Percentiles rank a stretch among this genome's conserved stretches.
These are phyloP conservation scores for Kingdonia uniflora DNA, from an alignment of 164 flowering plant species.

Conservation along the genomic window DNA sequence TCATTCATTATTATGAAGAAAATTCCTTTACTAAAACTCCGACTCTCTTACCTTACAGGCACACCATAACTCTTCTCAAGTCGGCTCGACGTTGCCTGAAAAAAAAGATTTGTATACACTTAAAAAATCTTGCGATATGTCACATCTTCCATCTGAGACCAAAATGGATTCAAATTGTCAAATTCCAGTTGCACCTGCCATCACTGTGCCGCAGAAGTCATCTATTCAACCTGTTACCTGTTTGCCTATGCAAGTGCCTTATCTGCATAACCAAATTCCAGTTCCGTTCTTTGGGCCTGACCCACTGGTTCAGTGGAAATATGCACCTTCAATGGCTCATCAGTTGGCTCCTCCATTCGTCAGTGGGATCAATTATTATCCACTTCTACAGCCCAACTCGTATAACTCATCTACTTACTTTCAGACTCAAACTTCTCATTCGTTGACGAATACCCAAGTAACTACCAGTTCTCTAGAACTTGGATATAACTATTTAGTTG, in stretches of 20 bases:
- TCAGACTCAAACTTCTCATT: constrained; percentile 36
- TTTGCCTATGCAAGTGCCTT: constrained; percentile 45
- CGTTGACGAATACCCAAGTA: constrained; percentile 40
- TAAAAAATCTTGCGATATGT: constrained; percentile 29
- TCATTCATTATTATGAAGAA: no score
- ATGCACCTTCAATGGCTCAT: constrained; percentile 47
- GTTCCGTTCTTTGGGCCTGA: constrained; percentile 60
- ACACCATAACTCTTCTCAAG: no score
- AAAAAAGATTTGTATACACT: constrained; percentile 27
- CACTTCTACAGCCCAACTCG: constrained; percentile 29
- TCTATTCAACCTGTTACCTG: constrained; percentile 38
- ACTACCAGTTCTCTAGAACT: constrained; percentile 43
- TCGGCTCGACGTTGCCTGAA: constrained; percentile 33
- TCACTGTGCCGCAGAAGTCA: constrained; percentile 33
- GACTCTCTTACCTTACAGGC: no score
- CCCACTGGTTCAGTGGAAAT: constrained; percentile 42
- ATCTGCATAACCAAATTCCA: constrained; percentile 35
- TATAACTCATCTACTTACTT: constrained; percentile 31
- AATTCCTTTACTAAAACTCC: no score
- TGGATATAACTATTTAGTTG: constrained; percentile 40
- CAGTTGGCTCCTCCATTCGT: constrained; percentile 56
- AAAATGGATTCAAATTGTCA: constrained; percentile 34
- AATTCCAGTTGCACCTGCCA: constrained; percentile 14
- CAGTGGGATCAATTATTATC: constrained; percentile 35
- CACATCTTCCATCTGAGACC: constrained; percentile 25